A percentile compares a stretch with the other conserved stretches of the same genome.
These are phyloP conservation scores for Chenopodium berlandieri DNA, from an alignment of 148 eudicot species.

Conservation along the genomic window DNA sequence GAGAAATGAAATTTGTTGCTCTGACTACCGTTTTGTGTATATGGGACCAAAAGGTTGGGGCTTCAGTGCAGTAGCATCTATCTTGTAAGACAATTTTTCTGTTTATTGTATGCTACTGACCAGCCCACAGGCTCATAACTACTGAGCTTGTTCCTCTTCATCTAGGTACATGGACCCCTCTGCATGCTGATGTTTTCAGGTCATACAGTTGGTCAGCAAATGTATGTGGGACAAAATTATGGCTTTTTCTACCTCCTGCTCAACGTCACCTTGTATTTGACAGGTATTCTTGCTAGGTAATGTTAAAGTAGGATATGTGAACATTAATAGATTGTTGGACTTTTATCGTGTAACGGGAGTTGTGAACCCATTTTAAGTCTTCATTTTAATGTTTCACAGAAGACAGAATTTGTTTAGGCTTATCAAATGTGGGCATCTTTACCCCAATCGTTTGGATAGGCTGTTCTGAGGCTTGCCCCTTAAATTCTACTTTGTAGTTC, in stretches of 20 bases:
- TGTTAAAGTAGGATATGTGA: conserved; percentile 1
- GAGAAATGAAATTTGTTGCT: conserved; percentile 66
- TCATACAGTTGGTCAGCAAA: conserved; percentile 99
- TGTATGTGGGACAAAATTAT: conserved; percentile 86
- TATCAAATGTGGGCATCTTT: background rate
- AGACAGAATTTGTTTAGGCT: background rate
- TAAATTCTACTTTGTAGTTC: background rate
- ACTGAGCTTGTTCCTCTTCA: conserved; percentile 14
- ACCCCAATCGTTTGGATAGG: background rate
- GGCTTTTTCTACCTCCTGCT: conserved; percentile 84
- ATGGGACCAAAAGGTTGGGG: conserved; percentile 98
- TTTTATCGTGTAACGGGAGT: conserved; percentile 1
- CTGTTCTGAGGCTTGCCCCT: background rate
- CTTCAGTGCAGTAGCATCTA: conserved; percentile 23
- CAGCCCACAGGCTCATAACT: conserved; percentile 4
- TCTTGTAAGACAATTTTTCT: conserved; percentile 27
- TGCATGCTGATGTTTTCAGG: conserved; percentile 98
- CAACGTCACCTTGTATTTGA: conserved; percentile 82
- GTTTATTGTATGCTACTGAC: conserved; percentile 1
- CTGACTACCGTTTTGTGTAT: conserved; percentile 99
- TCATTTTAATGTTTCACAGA: background rate
- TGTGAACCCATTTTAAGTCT: background rate
- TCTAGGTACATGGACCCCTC: conserved; percentile 99
- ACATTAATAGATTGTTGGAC: conserved; percentile 2
- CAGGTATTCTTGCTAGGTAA: conserved; percentile 45